Conservation (phyloP, 768 basidiomycete species). For the Thelephora ganbajun region DNA sequence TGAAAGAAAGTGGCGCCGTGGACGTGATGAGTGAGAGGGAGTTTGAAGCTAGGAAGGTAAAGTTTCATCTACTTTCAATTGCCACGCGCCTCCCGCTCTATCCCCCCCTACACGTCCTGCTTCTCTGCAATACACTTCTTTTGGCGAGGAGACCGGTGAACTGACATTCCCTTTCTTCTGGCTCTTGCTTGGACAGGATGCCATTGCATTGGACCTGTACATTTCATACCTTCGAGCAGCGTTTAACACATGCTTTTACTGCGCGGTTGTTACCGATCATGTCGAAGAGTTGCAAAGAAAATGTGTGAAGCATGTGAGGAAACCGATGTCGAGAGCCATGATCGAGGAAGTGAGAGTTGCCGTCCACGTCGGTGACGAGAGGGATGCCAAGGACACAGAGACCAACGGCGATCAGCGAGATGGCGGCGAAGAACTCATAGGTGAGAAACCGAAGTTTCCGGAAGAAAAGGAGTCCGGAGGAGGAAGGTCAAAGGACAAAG, state of each 20-base stretch:
- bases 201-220: constrained; percentile 81
- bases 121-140: not conserved
- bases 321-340: constrained; percentile 47
- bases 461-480: constrained; percentile 5
- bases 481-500: constrained; percentile 20
- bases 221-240: constrained; percentile 87
- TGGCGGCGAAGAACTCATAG: constrained; percentile 20
- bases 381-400: constrained; percentile 32
- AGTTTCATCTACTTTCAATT: constrained; percentile 1
- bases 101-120: constrained; percentile 7
- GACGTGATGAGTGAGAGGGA: constrained; percentile 51
- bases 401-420: constrained; percentile 20
- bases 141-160: not conserved
- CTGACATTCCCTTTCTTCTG: constrained; percentile 3
- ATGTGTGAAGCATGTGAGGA: constrained; percentile 85
- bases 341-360: constrained; percentile 48
- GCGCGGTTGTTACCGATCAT: constrained; percentile 84
- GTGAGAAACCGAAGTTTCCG: constrained; percentile 15
- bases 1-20: constrained; percentile 49
- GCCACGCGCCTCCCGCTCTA: constrained; percentile 3
- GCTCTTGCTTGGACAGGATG: constrained; percentile 32
- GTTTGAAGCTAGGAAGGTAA: constrained; percentile 60
- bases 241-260: constrained; percentile 96
- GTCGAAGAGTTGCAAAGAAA: constrained; percentile 91
- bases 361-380: constrained; percentile 16